Conservation (phyloP, 768 basidiomycete species). For the Scleroderma bovista region DNA sequence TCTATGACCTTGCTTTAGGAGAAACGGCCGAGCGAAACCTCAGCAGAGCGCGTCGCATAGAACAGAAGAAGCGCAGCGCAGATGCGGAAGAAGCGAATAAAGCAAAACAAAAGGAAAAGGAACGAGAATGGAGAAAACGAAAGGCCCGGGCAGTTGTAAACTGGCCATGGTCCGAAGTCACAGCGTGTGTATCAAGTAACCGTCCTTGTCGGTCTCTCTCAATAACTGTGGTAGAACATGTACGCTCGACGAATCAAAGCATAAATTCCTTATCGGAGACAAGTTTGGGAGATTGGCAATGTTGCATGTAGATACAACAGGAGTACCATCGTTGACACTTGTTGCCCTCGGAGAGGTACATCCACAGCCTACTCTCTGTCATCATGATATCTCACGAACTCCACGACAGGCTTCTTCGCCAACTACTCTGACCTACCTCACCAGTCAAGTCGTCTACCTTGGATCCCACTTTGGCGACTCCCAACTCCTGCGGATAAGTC, state of each 20-base stretch:
- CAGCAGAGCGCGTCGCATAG: constrained; percentile 49
- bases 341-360: constrained; percentile 70
- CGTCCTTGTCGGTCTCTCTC: background rate
- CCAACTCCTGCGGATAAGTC: constrained; percentile 60
- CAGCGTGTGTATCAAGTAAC: constrained; percentile 45
- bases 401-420: constrained; percentile 58
- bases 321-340: constrained; percentile 39
- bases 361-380: background rate
- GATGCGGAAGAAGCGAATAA: constrained; percentile 37
- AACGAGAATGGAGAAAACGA: constrained; percentile 46
- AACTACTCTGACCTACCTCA: constrained; percentile 65
- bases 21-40: constrained; percentile 47
- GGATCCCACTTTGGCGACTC: constrained; percentile 83
- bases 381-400: constrained; percentile 3
- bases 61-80: constrained; percentile 44
- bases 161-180: constrained; percentile 75
- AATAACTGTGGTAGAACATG: constrained; percentile 40
- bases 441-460: constrained; percentile 64
- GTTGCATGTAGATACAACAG: constrained; percentile 47
- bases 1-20: constrained; percentile 52
- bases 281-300: constrained; percentile 64
- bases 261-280: constrained; percentile 62
- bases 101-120: constrained; percentile 53
- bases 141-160: constrained; percentile 52
- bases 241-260: constrained; percentile 39